Evolutionary conservation across 805 yeast species (phyloP).

Genomic region (Metschnikowia santaceciliae): DNA sequence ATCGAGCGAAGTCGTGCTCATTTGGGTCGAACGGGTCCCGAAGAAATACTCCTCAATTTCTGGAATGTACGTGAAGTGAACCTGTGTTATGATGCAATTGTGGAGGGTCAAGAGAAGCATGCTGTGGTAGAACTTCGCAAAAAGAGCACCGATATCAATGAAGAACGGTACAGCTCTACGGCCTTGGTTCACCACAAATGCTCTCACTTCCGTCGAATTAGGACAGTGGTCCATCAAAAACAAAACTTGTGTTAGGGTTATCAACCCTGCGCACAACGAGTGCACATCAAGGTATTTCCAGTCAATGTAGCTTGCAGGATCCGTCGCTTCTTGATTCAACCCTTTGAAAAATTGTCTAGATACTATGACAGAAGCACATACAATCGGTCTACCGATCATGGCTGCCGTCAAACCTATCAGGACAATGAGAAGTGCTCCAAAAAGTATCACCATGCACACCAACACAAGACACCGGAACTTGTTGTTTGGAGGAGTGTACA

Average conservation of each 20-base stretch:
- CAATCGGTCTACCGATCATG: constrained; percentile 24
- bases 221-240: constrained; percentile 2
- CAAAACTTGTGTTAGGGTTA: constrained; percentile 2
- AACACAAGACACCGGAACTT: constrained; percentile 51
- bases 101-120: not conserved
- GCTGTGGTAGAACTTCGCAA: not conserved
- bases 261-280: constrained; percentile 11
- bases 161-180: not conserved
- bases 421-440: constrained; percentile 32
- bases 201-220: constrained; percentile 4
- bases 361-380: constrained; percentile 3
- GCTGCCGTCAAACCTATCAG: constrained; percentile 20
- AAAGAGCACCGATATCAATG: not conserved
- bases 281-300: constrained; percentile 8
- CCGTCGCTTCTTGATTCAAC: not conserved
- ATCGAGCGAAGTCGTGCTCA: not conserved
- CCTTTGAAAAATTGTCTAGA: not conserved
- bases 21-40: constrained; percentile 2
- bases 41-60: constrained; percentile 8
- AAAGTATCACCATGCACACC: constrained; percentile 45
- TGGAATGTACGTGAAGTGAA: constrained; percentile 4
- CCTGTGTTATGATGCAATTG: not conserved
- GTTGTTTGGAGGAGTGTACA: constrained; percentile 83
- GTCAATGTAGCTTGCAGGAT: not conserved
- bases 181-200: constrained; percentile 9